Evolutionary conservation across 192 early-diverging fungal species (phyloP).

Genomic region (Linnemannia hyalina): DNA sequence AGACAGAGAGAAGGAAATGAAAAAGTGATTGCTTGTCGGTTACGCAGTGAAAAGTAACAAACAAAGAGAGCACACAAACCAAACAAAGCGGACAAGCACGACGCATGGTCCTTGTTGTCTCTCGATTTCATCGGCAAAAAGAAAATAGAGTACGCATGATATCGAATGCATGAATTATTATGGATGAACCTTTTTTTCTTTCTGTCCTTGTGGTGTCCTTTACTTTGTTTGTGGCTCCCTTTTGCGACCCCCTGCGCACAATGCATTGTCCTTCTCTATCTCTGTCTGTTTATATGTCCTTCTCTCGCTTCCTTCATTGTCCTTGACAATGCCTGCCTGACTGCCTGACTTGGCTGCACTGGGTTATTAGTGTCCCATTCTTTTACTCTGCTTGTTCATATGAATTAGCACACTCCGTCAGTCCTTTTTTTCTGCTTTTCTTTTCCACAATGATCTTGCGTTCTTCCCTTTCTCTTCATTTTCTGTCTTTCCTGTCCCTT

Average conservation of each 20-base stretch:
- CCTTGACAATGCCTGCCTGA: background rate
- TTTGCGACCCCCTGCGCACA: conserved; percentile 3
- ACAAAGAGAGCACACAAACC: background rate
- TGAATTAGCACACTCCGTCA: background rate
- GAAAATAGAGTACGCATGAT: background rate
- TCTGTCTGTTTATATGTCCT: background rate
- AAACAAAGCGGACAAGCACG: background rate
- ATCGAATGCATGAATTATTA: conserved; percentile 6
- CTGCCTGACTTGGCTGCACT: too few relatives aligned
- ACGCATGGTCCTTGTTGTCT: background rate
- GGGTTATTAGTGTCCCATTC: background rate
- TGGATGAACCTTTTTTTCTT: background rate
- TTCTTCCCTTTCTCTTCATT: background rate
- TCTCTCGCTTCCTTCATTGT: background rate
- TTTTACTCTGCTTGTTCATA: background rate
- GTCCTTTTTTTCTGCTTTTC: background rate
- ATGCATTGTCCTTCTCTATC: conserved; percentile 3
- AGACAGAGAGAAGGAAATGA: background rate
- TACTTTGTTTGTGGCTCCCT: conserved; percentile 1
- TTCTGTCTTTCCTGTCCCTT: background rate
- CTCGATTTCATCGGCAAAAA: background rate
- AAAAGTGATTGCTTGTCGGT: background rate
- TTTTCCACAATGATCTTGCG: background rate
- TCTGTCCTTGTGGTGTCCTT: background rate
- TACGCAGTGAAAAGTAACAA: background rate